Base-by-base conservation (phyloP, 106 monocot genomes). In the Amphibolis antarctica region DNA sequence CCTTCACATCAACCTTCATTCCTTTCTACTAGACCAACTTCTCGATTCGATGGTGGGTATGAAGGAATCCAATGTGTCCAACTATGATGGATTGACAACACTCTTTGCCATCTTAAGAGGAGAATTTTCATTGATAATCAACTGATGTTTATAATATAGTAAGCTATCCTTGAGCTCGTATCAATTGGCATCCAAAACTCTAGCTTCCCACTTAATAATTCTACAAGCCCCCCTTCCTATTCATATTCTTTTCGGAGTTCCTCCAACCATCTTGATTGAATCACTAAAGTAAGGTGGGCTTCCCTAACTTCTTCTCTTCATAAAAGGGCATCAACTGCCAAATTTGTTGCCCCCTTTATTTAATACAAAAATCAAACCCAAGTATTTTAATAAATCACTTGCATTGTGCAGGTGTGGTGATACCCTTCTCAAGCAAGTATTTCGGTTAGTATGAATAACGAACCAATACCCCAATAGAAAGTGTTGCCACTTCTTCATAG, bases 401-500 rank as follows among this genome's bases (percentile, higher is more conserved):
- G 1, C 43, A 18, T 44, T 62, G 62, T 21, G 10, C 21, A 17
- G 44, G 44, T 43, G 62, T 44, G 17, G 10, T 12, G 11, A 62
- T 21, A 0, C 0, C 0, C 21, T 42, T 30, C 10, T 36, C 15
- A 9, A 44, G 7, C 42, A 62, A 9, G 44, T 21, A 42, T 21
- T 62, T 36, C 6, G 62, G 42, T 62, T 28, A 4, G 62, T 62
- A 5, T 44, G 23, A 44, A 62, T 62, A 20, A 62, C 28, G 44
- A 62, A 62, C 7, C 43, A n/a, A 11, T 28, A 42, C 10, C 62
- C 62, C 42, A 62, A 17, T 14, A 62, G 21, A 28, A 42, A 62
- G 0, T 36, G 3, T 3, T 12, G 7, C 62, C 62, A 62, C 43
- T 62, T 62, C 4, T 9, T 0, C 4, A 43, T 22, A 13, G 44